Percentiles rank a stretch among this genome's conserved stretches.
These are phyloP conservation scores for Uncinocarpus reesii DNA, from an alignment of 2,329 filamentous ascomycete species.

Conservation along the genomic window DNA sequence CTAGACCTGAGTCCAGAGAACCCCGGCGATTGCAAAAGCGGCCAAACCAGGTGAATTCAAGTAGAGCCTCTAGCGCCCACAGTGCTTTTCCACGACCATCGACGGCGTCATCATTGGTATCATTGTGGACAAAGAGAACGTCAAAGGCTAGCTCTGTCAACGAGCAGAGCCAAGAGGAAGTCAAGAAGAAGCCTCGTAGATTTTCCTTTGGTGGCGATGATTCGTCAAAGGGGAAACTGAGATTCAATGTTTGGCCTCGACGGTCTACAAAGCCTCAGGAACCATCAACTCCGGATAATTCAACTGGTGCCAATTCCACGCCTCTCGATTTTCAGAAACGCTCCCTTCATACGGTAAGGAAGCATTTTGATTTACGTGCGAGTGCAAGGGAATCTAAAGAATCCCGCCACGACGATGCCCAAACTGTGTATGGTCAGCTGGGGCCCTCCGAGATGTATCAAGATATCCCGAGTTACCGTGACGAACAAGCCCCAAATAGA, in stretches of 20 bases:
- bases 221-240: conserved; percentile 3
- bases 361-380: conserved; percentile 16
- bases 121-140: conserved; percentile 15
- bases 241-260: conserved; percentile 13
- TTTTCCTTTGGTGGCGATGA: conserved; percentile 10
- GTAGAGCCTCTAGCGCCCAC: conserved; percentile 16
- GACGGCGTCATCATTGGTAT: conserved; percentile 14
- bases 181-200: conserved; percentile 4
- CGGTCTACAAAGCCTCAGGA: conserved; percentile 3
- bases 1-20: conserved; percentile 8
- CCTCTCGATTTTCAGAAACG: conserved; percentile 2
- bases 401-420: neutral
- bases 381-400: conserved; percentile 7
- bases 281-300: neutral
- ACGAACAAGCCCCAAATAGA: neutral
- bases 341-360: conserved; percentile 16
- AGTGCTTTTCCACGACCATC: conserved; percentile 14
- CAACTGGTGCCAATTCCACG: neutral
- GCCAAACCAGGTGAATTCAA: conserved; percentile 13
- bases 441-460: neutral
- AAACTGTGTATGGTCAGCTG: neutral
- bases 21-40: conserved; percentile 17
- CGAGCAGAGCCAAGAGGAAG: conserved; percentile 9
- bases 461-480: neutral
- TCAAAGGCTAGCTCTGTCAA: conserved; percentile 16